Evolutionary conservation across 164 flowering plant genomes (phyloP).

Genomic region (Buxus sempervirens): DNA sequence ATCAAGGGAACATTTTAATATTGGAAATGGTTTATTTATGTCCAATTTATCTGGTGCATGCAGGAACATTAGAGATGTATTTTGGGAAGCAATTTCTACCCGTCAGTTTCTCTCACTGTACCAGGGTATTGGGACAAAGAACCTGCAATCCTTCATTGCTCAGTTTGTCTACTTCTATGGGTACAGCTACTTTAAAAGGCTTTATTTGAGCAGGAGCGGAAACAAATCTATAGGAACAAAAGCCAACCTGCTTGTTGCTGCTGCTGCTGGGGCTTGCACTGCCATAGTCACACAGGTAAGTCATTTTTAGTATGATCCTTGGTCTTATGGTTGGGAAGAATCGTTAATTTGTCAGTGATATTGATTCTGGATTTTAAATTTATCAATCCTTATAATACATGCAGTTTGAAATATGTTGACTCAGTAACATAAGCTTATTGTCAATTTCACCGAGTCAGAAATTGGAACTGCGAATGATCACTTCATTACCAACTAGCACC

Average conservation of each 20-base stretch:
- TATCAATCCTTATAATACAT: neutral
- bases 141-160: constrained; percentile 59
- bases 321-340: too few relatives aligned
- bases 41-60: constrained; percentile 17
- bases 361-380: neutral
- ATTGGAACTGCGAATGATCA: neutral
- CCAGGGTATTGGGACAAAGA: constrained; percentile 75
- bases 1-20: neutral
- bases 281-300: constrained; percentile 53
- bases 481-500: too few relatives aligned
- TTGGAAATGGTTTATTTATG: constrained; percentile 3
- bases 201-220: constrained; percentile 46
- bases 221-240: constrained; percentile 55
- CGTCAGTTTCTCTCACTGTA: constrained; percentile 57
- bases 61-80: constrained; percentile 60
- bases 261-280: constrained; percentile 74
- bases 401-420: neutral
- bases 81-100: constrained; percentile 63
- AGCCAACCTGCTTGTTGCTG: constrained; percentile 67
- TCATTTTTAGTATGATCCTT: neutral
- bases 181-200: constrained; percentile 58
- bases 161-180: constrained; percentile 69
- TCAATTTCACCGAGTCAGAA: neutral
- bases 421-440: neutral
- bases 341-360: too few relatives aligned